Evolutionary conservation across 495 filamentous ascomycete species (phyloP), one percentile per base, ranked within the genome.

Genomic region (Hypomontagnella submonticulosa): DNA sequence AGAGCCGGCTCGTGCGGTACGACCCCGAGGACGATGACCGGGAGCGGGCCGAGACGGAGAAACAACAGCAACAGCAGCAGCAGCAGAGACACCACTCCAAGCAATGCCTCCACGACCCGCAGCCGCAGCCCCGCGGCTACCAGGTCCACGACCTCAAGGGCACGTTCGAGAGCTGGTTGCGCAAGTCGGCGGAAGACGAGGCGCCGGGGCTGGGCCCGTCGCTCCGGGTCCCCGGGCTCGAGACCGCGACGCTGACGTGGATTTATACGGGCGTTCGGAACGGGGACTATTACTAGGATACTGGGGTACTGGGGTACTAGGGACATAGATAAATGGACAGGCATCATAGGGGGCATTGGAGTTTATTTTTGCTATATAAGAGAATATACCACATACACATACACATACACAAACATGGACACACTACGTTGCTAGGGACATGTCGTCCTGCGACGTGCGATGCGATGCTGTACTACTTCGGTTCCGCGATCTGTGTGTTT

Each of bases 1-100:
- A 77, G 57, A 80, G 79, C 60, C 73, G 76, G 60, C 67, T 82
- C 15, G 69, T 78, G 4, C 71, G 75, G 55, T 80, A 80, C 69
- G 79, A 79, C 12, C 71, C 78, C 10, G 74, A 78, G 34, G 70
- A 74, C 51, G 75, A 76, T 61, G 62, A 27, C 23, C 23, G 23
- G 3, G 23, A 27, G 23, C 23, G 71, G 16, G 67, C 48, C 4
- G 64, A 78, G 16, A 50, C 32, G 23, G 56, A 61, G 40, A 69
- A 58, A 32, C 12, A 43, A 13, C 40, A 13, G 6, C 40, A 43
- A 13, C 36, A 38, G 10, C 36, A 38, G n/a, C 36, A 38, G 3
- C 36, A 38, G 36, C 36, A 38, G 9, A 38, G 36, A 3, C 40
- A 15, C 7, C 63, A 66, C 15, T 63, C 66, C 9, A 69, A 73